Evolutionary conservation across 139 green algal species (phyloP).

Genomic region (Coelastrella sp.): DNA sequence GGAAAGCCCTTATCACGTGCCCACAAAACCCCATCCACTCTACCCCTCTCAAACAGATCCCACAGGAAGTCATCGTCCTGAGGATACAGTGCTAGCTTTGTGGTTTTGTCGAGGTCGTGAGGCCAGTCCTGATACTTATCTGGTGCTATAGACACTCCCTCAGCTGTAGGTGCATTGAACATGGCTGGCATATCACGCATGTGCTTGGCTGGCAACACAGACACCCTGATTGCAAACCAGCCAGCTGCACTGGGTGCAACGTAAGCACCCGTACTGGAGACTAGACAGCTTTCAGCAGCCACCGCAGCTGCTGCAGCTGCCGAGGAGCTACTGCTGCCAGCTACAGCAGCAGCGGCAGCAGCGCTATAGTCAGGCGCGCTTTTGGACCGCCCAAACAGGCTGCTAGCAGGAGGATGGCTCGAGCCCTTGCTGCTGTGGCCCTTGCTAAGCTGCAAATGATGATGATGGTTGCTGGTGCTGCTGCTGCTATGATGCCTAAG

Average conservation of each 20-base stretch:
- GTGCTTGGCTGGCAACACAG: constrained; percentile 27
- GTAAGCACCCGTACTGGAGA: background rate
- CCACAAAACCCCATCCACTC: constrained; percentile 9
- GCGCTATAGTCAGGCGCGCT: background rate
- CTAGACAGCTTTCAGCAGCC: constrained; percentile 16
- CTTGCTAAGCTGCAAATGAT: background rate
- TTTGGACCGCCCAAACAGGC: background rate
- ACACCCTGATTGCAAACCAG: constrained; percentile 35
- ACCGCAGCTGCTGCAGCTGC: background rate
- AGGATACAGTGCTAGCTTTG: constrained; percentile 29
- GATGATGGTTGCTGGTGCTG: background rate
- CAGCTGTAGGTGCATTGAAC: constrained; percentile 16
- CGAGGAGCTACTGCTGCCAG: background rate
- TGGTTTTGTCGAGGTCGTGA: constrained; percentile 2
- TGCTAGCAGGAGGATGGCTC: background rate
- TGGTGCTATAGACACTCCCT: background rate
- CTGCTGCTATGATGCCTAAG: background rate
- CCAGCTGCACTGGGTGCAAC: background rate
- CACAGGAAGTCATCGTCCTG: constrained; percentile 1
- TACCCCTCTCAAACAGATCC: constrained; percentile 29
- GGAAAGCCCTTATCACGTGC: constrained; percentile 17
- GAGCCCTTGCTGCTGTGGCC: background rate
- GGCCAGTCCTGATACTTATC: constrained; percentile 41
- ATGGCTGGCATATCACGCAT: constrained; percentile 16
- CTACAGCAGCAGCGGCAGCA: background rate